Evolutionary conservation across 768 basidiomycete genomes (phyloP).

Genomic region (Termitomyces sp.): DNA sequence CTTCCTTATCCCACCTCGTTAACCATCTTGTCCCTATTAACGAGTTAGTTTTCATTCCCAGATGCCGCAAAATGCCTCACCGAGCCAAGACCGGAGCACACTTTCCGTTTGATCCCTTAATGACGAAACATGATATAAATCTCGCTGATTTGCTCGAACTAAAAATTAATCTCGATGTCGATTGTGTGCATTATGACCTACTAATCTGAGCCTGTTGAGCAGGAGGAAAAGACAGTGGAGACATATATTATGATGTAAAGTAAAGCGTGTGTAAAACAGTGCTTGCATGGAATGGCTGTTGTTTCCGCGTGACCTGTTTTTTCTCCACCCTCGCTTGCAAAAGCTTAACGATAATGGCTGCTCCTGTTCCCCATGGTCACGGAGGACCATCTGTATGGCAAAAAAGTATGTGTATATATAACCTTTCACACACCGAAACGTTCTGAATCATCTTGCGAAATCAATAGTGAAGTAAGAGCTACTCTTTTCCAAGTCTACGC

Average conservation of each 20-base stretch:
- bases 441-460: slow-evolving; percentile 1
- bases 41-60: slow-evolving; percentile 2
- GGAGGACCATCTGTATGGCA: slow-evolving; percentile 67
- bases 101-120: slow-evolving; percentile 72
- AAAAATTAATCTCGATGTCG: slow-evolving; percentile 10
- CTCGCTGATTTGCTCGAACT: slow-evolving; percentile 86
- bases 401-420: slow-evolving; percentile 50
- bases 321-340: slow-evolving; percentile 2
- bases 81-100: slow-evolving; percentile 73
- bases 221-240: slow-evolving; percentile 51
- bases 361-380: slow-evolving; percentile 25
- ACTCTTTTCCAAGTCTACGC: slow-evolving; percentile 2
- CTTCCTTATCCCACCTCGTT: slow-evolving; percentile 75
- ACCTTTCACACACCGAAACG: slow-evolving; percentile 1
- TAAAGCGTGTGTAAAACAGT: not conserved
- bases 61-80: slow-evolving; percentile 31
- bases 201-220: slow-evolving; percentile 88
- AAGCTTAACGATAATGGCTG: slow-evolving; percentile 15
- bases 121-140: slow-evolving; percentile 69
- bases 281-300: not conserved
- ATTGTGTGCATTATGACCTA: slow-evolving; percentile 28
- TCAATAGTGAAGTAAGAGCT: slow-evolving; percentile 50
- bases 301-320: slow-evolving; percentile 14
- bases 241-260: slow-evolving; percentile 6
- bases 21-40: slow-evolving; percentile 72